Evolutionary conservation across 73 alveolate species (phyloP).

Genomic region (Stentor coeruleus): DNA sequence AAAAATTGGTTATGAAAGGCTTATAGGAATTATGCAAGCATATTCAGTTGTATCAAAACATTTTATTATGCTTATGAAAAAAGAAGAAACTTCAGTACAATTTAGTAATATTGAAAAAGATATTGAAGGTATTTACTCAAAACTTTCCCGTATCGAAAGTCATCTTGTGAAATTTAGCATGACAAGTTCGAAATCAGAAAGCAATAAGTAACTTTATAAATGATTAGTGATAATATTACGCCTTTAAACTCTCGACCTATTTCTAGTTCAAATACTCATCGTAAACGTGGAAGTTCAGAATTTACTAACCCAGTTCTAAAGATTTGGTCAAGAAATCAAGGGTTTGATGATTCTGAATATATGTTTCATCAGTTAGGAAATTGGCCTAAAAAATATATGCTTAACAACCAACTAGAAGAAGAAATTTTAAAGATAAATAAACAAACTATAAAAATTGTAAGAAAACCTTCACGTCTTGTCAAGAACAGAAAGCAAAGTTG

Average conservation of each 20-base stretch:
- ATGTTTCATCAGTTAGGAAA: not conserved
- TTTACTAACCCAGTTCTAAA: not conserved
- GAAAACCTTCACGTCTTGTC: not conserved
- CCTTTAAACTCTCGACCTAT: too few species aligned
- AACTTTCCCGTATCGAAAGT: not conserved
- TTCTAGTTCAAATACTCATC: too few species aligned
- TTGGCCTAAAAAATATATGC: not conserved
- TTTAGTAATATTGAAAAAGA: not conserved
- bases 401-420: not conserved
- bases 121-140: not conserved
- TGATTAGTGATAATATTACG: too few species aligned
- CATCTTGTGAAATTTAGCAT: not conserved
- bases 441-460: not conserved
- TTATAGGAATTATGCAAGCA: conserved; percentile 19
- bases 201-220: not conserved
- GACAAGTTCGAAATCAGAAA: not conserved
- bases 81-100: not conserved
- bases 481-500: not conserved
- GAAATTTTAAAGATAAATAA: not conserved
- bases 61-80: not conserved
- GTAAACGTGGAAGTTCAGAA: not conserved
- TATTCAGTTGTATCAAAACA: not conserved
- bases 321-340: not conserved
- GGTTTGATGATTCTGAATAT: not conserved
- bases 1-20: conserved; percentile 1